phyloP scores from a whole-genome alignment of 1,139 yeast species.

The Suhomyces anneliseae region DNA sequence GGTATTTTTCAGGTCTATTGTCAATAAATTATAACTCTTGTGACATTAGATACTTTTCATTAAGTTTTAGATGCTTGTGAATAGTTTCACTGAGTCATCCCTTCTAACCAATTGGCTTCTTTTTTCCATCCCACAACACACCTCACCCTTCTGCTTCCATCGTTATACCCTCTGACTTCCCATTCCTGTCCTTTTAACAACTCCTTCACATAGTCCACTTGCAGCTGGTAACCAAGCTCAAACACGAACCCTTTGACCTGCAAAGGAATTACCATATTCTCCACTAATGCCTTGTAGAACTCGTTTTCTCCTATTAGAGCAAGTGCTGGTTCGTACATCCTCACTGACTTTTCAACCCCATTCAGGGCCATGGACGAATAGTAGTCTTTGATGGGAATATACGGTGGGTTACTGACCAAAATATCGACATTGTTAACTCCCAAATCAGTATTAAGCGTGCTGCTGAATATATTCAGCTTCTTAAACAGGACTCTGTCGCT shows the following conservation, averaged over 20 bases:
- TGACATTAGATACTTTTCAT: not conserved
- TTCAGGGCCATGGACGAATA: slow-evolving; percentile 25
- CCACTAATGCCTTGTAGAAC: slow-evolving; percentile 60
- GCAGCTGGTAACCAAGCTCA: slow-evolving; percentile 42
- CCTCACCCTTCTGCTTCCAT: slow-evolving; percentile 32
- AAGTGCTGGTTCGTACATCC: slow-evolving; percentile 65
- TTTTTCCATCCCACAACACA: slow-evolving; percentile 42
- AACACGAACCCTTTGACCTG: slow-evolving; percentile 42
- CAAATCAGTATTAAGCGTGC: not conserved
- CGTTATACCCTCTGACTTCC: slow-evolving; percentile 28
- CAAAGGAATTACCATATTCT: slow-evolving; percentile 38
- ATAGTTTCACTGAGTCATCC: not conserved
- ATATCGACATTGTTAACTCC: slow-evolving; percentile 38
- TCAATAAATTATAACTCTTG: too few species aligned
- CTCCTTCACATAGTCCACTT: slow-evolving; percentile 27
- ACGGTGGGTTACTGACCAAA: slow-evolving; percentile 87
- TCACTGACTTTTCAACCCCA: slow-evolving; percentile 61
- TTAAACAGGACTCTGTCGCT: slow-evolving; percentile 17
- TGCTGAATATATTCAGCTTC: slow-evolving; percentile 10
- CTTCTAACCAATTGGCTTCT: slow-evolving; percentile 1
- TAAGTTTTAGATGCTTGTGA: too few species aligned
- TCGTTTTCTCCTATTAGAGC: slow-evolving; percentile 79
- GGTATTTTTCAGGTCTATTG: too few species aligned
- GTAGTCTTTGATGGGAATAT: slow-evolving; percentile 57
- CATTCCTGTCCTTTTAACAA: slow-evolving; percentile 21